Evolutionary conservation across 2,329 filamentous ascomycete genomes (phyloP), one percentile per base, ranked within the genome.

Genomic region (Trichoderma hamatum): DNA sequence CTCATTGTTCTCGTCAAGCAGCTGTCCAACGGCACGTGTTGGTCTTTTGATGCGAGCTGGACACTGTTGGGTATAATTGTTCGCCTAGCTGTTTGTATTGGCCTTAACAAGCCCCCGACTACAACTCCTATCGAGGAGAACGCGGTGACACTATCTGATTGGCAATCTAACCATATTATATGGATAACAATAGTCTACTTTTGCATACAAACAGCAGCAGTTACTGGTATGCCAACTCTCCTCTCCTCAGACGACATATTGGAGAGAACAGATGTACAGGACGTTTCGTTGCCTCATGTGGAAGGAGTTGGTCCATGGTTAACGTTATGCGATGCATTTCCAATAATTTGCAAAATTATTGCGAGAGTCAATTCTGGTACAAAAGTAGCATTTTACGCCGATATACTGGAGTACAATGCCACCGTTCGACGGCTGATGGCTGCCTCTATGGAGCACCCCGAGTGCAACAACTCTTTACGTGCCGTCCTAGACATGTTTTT

Each of bases 1-100:
- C 55, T 73, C 16, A 69, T 72, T 34, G 43, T 71, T 14, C 11
- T 71, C 24, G 64, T 67, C 1, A 73, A 72, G 52, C 70, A 70
- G 30, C 52, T 69, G 2, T 58, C 68, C 19, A 72, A 72, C 14
- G 70, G 64, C 30, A 51, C 39, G n/a, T 67, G 64, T 2, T 67
- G 64, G 64, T 67, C 64, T 2, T 36, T 55, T 65, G 51, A 65
- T 11, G 21, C 62, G 5, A 65, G 51, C 34, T 56, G 62, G 62
- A 30, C 62, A 5, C 24, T 65, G 34, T n/a, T 65, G 10, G 62
- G 62, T 26, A 55, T 65, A 11, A 24, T 65, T 32, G 62, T 65
- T 11, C 34, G 62, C 3, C 62, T 65, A 7, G 62, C 62, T 13
- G 51, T 65, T 13, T 65, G 51, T 2, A 65, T 65, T 16, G 62